phyloP scores from a whole-genome alignment of 31 red algal species.

The Asparagopsis taxiformis region DNA sequence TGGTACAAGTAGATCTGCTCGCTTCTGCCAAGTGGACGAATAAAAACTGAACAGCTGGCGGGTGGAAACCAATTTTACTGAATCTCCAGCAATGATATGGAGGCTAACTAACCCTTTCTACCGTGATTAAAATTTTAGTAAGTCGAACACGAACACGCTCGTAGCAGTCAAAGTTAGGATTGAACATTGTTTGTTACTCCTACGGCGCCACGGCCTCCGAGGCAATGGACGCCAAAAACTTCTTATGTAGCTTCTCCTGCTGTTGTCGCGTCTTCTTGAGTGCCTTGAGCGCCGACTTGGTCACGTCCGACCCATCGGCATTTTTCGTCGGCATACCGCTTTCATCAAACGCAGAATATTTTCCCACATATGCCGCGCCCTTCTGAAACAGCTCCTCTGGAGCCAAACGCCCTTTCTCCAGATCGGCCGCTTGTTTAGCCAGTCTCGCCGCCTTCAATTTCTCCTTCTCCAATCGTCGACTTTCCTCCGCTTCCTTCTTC shows the following conservation, averaged over 20 bases:
- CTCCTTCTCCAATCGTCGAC: slow-evolving; percentile 44
- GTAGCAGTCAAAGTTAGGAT: no score
- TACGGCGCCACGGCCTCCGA: no score
- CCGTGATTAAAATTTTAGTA: no score
- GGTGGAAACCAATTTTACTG: no score
- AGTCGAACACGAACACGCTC: no score
- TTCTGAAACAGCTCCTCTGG: slow-evolving; percentile 68
- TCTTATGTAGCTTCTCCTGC: slow-evolving; percentile 77
- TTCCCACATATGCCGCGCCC: slow-evolving; percentile 69
- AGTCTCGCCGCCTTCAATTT: slow-evolving; percentile 19
- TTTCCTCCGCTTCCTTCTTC: slow-evolving; percentile 54
- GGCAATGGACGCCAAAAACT: slow-evolving; percentile 39
- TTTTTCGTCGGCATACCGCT: slow-evolving; percentile 87
- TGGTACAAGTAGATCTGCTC: no score
- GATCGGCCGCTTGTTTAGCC: slow-evolving; percentile 53
- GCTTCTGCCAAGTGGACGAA: no score
- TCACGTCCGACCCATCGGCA: slow-evolving; percentile 57
- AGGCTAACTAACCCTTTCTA: no score
- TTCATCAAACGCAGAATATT: slow-evolving; percentile 80
- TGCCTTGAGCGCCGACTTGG: slow-evolving; percentile 84
- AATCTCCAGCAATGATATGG: no score
- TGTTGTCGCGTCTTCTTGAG: slow-evolving; percentile 66
- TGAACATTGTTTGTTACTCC: no score
- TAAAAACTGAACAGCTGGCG: no score
- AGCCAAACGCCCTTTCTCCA: slow-evolving; percentile 57